Conservation (phyloP, 2,329 filamentous ascomycete species). For the Neobulgaria alba region DNA sequence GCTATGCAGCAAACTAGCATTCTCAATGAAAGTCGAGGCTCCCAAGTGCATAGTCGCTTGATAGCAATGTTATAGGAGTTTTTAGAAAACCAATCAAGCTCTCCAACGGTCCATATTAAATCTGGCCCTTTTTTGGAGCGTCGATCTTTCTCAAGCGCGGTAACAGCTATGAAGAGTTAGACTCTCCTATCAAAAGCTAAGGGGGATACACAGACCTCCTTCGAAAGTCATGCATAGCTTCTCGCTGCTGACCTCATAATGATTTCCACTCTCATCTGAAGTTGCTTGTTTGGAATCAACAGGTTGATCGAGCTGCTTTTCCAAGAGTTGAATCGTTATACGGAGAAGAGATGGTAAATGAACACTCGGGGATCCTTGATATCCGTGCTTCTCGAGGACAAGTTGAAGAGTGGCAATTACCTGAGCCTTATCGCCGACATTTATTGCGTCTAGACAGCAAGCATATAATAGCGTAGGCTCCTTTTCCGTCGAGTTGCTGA, state of each 20-base stretch:
- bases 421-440: constrained; percentile 51
- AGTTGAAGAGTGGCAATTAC: constrained; percentile 50
- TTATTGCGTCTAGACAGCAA: constrained; percentile 69
- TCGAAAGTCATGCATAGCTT: constrained; percentile 50
- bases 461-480: constrained; percentile 64
- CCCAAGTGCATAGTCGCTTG: constrained; percentile 48
- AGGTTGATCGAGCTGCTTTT: constrained; percentile 32
- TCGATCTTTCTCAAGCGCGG: constrained; percentile 35
- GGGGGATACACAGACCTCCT: constrained; percentile 30
- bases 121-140: constrained; percentile 26
- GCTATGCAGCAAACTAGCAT: constrained; percentile 46
- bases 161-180: constrained; percentile 14
- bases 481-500: constrained; percentile 45
- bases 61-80: constrained; percentile 74
- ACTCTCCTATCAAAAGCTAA: background rate
- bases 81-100: constrained; percentile 77
- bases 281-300: background rate
- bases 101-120: constrained; percentile 45
- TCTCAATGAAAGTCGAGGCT: constrained; percentile 43
- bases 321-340: constrained; percentile 45
- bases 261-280: background rate
- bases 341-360: constrained; percentile 57
- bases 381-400: constrained; percentile 48
- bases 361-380: constrained; percentile 37
- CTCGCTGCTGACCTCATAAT: constrained; percentile 23